These are phyloP conservation scores for Petunia secreta DNA, from an alignment of 257 asterid species.

Conservation along the genomic window DNA sequence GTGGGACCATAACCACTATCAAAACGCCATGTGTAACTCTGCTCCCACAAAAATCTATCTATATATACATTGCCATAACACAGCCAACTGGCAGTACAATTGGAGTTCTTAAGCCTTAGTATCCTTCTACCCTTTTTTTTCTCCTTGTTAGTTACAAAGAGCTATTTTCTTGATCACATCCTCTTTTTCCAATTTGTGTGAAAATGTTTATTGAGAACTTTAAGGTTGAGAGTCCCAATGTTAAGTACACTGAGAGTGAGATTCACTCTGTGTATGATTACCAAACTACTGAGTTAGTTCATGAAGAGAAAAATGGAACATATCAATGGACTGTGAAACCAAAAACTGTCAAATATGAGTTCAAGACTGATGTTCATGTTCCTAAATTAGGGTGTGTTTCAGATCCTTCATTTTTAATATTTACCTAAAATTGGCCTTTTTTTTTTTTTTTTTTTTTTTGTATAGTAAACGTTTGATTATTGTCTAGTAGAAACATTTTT, in stretches of 20 bases:
- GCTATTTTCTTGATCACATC: background rate
- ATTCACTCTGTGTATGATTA: slow-evolving; percentile 80
- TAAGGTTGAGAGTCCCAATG: slow-evolving; percentile 93
- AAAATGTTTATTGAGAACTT: slow-evolving; percentile 89
- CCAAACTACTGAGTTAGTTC: slow-evolving; percentile 91
- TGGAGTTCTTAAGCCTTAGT: background rate
- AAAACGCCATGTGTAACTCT: slow-evolving; percentile 24
- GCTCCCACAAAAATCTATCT: slow-evolving; percentile 18
- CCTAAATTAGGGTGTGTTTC: slow-evolving; percentile 87
- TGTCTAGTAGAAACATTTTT: background rate
- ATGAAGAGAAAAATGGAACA: slow-evolving; percentile 73
- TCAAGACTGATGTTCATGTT: slow-evolving; percentile 73
- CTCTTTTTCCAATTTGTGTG: background rate
- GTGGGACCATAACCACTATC: slow-evolving; percentile 21
- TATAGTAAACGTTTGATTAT: background rate
- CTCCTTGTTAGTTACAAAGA: background rate
- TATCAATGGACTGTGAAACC: slow-evolving; percentile 96
- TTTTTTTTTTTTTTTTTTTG: background rate
- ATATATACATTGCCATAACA: slow-evolving; percentile 23
- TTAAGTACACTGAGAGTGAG: slow-evolving; percentile 75
- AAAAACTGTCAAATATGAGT: slow-evolving; percentile 78
- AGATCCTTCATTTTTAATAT: background rate
- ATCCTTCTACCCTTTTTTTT: background rate
- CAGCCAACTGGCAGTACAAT: background rate
- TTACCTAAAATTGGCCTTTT: background rate